phyloP scores from a whole-genome alignment of 352 stramenopile species.

The Phytophthora podocarpi region DNA sequence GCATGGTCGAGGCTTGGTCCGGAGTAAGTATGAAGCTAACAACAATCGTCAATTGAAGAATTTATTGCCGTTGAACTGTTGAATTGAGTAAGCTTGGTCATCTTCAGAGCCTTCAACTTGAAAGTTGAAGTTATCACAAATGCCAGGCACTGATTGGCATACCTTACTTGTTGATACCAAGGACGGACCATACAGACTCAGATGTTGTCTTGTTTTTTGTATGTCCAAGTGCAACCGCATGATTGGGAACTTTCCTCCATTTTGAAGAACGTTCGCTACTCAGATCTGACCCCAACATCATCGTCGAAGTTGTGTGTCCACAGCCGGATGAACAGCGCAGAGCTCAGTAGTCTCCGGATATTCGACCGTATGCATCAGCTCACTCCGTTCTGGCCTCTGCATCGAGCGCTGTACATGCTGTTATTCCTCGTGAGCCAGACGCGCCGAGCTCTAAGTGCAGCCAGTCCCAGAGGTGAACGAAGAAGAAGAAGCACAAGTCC shows the following conservation, averaged over 20 bases:
- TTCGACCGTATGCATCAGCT: conserved; percentile 17
- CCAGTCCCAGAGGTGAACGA: conserved; percentile 28
- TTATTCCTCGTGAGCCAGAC: conserved; percentile 34
- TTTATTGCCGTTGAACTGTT: no score
- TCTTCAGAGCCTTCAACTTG: no score
- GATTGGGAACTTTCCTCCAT: neutral
- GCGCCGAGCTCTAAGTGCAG: conserved; percentile 29
- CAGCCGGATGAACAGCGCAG: neutral
- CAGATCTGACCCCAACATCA: conserved; percentile 23
- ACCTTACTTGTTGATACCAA: no score
- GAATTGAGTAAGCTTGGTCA: no score
- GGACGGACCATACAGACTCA: no score
- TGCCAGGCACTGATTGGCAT: no score
- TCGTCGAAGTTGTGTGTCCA: conserved; percentile 14
- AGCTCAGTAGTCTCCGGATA: conserved; percentile 12
- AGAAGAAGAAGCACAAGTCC: neutral
- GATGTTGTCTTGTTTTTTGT: no score
- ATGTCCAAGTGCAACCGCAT: conserved; percentile 48
- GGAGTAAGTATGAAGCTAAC: no score
- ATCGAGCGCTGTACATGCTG: conserved; percentile 34
- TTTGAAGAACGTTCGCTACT: conserved; percentile 20
- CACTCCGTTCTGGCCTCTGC: conserved; percentile 20
- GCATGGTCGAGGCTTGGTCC: no score
- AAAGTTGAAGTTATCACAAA: no score
- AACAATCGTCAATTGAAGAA: no score